Percentiles rank a stretch among this genome's conserved stretches.
Evolutionary conservation across 352 stramenopile genomes (phyloP).

Genomic region (Phytophthora pini): DNA sequence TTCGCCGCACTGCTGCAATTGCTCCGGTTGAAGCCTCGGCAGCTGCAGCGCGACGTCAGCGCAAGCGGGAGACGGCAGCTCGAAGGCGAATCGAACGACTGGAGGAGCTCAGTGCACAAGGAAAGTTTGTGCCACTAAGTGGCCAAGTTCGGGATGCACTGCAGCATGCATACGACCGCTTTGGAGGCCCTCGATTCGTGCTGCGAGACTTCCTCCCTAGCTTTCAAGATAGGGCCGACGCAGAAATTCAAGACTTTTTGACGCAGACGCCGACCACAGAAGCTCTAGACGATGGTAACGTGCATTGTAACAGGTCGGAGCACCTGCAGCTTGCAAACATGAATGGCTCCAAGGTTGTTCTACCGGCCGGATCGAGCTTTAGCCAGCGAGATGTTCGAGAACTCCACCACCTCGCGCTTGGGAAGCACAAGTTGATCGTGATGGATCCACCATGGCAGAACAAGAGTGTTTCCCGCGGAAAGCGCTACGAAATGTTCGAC

Average conservation of each 20-base stretch:
- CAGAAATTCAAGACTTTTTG: slow-evolving; percentile 7
- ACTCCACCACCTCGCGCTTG: slow-evolving; percentile 27
- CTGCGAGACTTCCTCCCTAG: slow-evolving; percentile 20
- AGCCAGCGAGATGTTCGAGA: slow-evolving; percentile 33
- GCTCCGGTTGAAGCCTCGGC: slow-evolving; percentile 1
- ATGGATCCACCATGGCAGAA: slow-evolving; percentile 84
- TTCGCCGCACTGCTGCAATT: slow-evolving; percentile 13
- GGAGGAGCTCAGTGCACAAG: slow-evolving; percentile 42
- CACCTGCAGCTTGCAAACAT: slow-evolving; percentile 20
- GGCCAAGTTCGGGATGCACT: slow-evolving; percentile 23
- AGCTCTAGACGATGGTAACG: slow-evolving; percentile 14
- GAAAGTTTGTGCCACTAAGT: slow-evolving; percentile 63
- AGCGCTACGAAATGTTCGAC: slow-evolving; percentile 65
- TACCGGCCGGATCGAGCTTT: slow-evolving; percentile 40
- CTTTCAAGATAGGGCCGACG: slow-evolving; percentile 5
- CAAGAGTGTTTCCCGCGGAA: slow-evolving; percentile 70
- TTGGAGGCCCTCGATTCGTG: slow-evolving; percentile 34
- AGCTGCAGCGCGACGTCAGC: slow-evolving; percentile 37
- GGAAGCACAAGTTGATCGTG: slow-evolving; percentile 45
- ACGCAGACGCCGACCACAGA: background rate
- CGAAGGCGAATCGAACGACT: slow-evolving; percentile 36
- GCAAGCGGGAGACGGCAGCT: slow-evolving; percentile 45
- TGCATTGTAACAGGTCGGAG: slow-evolving; percentile 31
- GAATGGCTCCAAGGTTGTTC: slow-evolving; percentile 11
- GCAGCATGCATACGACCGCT: slow-evolving; percentile 23